A percentile compares a stretch with the other conserved stretches of the same genome.
Conservation (phyloP, 208 protist species). For the Trypanosoma lewisi region DNA sequence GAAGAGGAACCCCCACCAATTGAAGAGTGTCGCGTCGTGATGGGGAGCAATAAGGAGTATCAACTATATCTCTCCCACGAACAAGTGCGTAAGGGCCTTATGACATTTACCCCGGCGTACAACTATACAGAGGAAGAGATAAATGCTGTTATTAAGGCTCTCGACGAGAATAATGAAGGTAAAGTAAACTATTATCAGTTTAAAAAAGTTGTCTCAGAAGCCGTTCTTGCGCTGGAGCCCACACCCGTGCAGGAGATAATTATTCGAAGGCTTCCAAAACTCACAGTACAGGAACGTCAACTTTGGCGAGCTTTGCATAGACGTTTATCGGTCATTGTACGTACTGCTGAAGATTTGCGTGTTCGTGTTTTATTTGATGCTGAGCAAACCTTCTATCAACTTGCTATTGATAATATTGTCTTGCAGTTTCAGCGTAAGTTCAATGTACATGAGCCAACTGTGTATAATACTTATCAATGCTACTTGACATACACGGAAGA, state of each 20-base stretch:
- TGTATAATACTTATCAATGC: constrained; percentile 98
- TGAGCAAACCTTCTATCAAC: constrained; percentile 97
- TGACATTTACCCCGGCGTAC: constrained; percentile 25
- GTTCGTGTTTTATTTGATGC: constrained; percentile 94
- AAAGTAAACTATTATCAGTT: constrained; percentile 88
- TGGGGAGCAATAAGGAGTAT: constrained; percentile 65
- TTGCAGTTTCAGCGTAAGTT: constrained; percentile 82
- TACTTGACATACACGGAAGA: constrained; percentile 93
- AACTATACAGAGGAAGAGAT: constrained; percentile 54
- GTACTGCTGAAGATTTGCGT: constrained; percentile 59
- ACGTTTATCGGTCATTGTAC: constrained; percentile 69
- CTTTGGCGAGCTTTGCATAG: constrained; percentile 67
- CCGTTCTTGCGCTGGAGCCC: constrained; percentile 57
- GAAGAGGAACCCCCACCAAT: constrained; percentile 61
- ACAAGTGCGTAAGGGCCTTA: constrained; percentile 61
- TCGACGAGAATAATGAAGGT: constrained; percentile 72
- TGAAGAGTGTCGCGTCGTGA: constrained; percentile 88
- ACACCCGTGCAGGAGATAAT: constrained; percentile 57
- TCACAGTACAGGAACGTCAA: constrained; percentile 72
- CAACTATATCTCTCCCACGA: constrained; percentile 64
- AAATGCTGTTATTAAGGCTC: constrained; percentile 43
- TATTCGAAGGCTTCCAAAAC: constrained; percentile 54
- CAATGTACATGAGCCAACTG: constrained; percentile 88
- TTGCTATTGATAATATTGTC: constrained; percentile 93
- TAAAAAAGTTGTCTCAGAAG: constrained; percentile 82